phyloP scores from a whole-genome alignment of 371 early-diverging fungal species.

The Rhizopus arrhizus region DNA sequence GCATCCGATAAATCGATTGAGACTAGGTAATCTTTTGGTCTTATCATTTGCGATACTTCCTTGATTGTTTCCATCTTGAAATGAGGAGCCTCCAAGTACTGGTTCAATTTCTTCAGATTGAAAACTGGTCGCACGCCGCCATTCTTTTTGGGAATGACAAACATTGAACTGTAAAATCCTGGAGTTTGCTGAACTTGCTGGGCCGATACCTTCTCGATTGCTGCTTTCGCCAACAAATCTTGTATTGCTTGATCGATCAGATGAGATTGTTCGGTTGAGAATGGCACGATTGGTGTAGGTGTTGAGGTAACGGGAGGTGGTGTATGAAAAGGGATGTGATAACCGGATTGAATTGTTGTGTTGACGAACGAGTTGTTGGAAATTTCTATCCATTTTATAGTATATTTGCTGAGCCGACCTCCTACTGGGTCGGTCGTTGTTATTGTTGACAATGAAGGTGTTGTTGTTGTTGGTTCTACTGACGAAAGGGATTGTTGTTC shows the following conservation, averaged over 20 bases:
- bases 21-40: slow-evolving; percentile 30
- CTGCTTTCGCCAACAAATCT: slow-evolving; percentile 7
- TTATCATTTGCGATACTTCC: slow-evolving; percentile 24
- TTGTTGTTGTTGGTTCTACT: background rate
- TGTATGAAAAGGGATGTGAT: slow-evolving; percentile 3
- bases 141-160: slow-evolving; percentile 29
- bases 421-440: slow-evolving; percentile 5
- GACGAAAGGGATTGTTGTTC: slow-evolving; percentile 11
- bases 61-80: slow-evolving; percentile 41
- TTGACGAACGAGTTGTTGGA: slow-evolving; percentile 11
- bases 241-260: slow-evolving; percentile 3
- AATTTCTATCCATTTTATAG: slow-evolving; percentile 4
- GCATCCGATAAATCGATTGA: slow-evolving; percentile 42
- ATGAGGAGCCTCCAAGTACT: slow-evolving; percentile 7
- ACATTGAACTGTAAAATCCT: slow-evolving; percentile 27
- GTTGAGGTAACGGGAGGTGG: background rate
- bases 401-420: slow-evolving; percentile 15
- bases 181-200: background rate
- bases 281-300: slow-evolving; percentile 1
- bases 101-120: slow-evolving; percentile 28
- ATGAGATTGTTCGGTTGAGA: background rate
- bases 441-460: too few relatives aligned
- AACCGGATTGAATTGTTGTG: slow-evolving; percentile 2
- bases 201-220: slow-evolving; percentile 13
- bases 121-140: slow-evolving; percentile 30